phyloP scores from a whole-genome alignment of 306 rosid genomes.

The Clitoria ternatea region DNA sequence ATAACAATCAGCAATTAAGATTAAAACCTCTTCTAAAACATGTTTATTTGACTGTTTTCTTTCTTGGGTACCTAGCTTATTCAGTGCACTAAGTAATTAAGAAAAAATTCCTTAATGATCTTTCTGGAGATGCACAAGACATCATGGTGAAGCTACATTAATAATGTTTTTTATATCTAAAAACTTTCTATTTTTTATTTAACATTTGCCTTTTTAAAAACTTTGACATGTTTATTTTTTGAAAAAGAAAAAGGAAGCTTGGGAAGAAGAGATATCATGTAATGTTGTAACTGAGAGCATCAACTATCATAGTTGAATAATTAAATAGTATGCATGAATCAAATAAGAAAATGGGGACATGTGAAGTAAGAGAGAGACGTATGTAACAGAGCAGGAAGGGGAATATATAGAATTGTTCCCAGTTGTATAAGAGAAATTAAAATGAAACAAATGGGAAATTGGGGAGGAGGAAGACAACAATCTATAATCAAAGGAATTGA shows the following conservation, averaged over 20 bases:
- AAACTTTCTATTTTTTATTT: too few species aligned
- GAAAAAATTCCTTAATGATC: too few species aligned
- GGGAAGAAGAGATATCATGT: not conserved
- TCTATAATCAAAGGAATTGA: not conserved
- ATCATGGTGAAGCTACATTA: too few species aligned
- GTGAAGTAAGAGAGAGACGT: too few species aligned
- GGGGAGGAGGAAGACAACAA: not conserved
- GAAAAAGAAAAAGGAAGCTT: not conserved
- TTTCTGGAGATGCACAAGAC: too few species aligned
- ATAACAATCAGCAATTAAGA: not conserved
- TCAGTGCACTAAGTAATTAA: too few species aligned
- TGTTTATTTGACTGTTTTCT: not conserved
- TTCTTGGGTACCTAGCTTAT: too few species aligned
- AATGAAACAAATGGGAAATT: conserved; percentile 9
- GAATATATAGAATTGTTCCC: not conserved
- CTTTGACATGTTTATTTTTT: not conserved
- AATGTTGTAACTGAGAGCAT: not conserved
- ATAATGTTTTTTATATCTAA: too few species aligned
- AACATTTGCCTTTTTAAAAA: too few species aligned
- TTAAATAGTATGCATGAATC: not conserved
- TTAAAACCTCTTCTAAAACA: not conserved
- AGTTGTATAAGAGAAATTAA: not conserved
- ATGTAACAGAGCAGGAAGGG: not conserved
- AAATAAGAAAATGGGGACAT: not conserved
- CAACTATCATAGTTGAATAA: not conserved